phyloP scores from a whole-genome alignment of 306 rosid genomes.

The Astragalus glycyphyllos region DNA sequence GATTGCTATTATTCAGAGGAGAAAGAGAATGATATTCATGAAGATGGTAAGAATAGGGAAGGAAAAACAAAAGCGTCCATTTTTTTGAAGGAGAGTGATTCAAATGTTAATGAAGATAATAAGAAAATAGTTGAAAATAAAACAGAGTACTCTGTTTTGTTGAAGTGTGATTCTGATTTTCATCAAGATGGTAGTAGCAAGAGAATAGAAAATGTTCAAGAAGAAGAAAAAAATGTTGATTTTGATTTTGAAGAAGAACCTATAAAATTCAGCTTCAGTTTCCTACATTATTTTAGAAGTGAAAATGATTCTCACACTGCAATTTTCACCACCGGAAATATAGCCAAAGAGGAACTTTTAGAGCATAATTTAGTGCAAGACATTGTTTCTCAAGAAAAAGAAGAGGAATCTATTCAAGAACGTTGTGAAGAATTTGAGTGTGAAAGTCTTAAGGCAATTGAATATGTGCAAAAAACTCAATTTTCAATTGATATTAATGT shows the following conservation, averaged over 20 bases:
- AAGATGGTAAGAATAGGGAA: conserved; percentile 1
- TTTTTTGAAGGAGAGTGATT: conserved; percentile 6
- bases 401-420: conserved; percentile 30
- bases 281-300: conserved; percentile 50
- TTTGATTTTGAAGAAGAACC: conserved; percentile 47
- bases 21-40: neutral
- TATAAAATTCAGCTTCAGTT: conserved; percentile 52
- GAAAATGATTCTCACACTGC: conserved; percentile 42
- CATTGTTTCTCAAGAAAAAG: neutral
- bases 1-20: conserved; percentile 18
- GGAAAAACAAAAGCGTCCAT: conserved; percentile 15
- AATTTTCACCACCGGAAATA: neutral
- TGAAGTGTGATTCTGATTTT: conserved; percentile 1
- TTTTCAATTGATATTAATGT: conserved; percentile 15
- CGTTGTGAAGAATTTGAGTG: conserved; percentile 41
- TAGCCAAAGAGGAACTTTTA: conserved; percentile 12
- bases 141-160: conserved; percentile 30
- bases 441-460: conserved; percentile 25
- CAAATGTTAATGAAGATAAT: neutral
- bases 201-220: conserved; percentile 12
- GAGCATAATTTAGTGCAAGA: conserved; percentile 30
- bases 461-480: conserved; percentile 30
- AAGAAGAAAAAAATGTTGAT: neutral
- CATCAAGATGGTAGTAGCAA: neutral
- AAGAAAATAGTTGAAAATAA: conserved; percentile 30